Percentiles rank a stretch among this genome's conserved stretches.
Evolutionary conservation across 495 filamentous ascomycete species (phyloP).

Genomic region (Penicillium paxilli): DNA sequence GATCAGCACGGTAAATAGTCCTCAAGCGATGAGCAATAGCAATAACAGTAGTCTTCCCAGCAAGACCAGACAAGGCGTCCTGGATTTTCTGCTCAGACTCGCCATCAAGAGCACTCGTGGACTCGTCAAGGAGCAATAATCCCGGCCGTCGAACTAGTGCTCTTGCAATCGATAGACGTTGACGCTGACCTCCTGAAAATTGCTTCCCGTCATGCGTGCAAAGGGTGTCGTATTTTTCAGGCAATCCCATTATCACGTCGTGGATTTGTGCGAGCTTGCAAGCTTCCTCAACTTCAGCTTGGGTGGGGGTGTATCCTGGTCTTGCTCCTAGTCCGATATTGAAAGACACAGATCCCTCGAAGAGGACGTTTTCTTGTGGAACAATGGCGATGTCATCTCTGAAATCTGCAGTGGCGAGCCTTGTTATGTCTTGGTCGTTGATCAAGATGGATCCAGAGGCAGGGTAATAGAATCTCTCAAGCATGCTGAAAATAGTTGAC

Average conservation of each 20-base stretch:
- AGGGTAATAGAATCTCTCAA: slow-evolving; percentile 59
- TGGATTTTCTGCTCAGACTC: slow-evolving; percentile 76
- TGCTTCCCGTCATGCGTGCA: slow-evolving; percentile 63
- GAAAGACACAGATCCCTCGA: slow-evolving; percentile 54
- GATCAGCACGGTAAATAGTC: slow-evolving; percentile 72
- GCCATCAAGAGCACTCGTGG: slow-evolving; percentile 71
- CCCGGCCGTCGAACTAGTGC: slow-evolving; percentile 71
- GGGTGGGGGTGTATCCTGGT: slow-evolving; percentile 37
- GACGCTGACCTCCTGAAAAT: slow-evolving; percentile 76
- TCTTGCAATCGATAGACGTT: slow-evolving; percentile 74
- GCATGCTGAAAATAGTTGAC: slow-evolving; percentile 57
- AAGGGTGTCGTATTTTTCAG: slow-evolving; percentile 62
- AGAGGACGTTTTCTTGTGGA: slow-evolving; percentile 55
- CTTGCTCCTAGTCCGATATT: slow-evolving; percentile 54
- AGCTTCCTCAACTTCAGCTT: slow-evolving; percentile 54
- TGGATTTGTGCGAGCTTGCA: slow-evolving; percentile 60
- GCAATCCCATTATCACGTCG: slow-evolving; percentile 54
- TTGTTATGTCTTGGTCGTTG: slow-evolving; percentile 43
- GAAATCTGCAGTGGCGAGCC: slow-evolving; percentile 33
- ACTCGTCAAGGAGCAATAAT: slow-evolving; percentile 75
- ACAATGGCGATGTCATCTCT: slow-evolving; percentile 52
- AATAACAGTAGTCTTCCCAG: slow-evolving; percentile 71
- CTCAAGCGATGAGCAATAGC: slow-evolving; percentile 77
- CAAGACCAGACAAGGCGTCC: slow-evolving; percentile 61
- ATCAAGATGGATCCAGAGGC: slow-evolving; percentile 40